Evolutionary conservation across 2,329 filamentous ascomycete genomes (phyloP).

Genomic region (Plenodomus tracheiphilus): DNA sequence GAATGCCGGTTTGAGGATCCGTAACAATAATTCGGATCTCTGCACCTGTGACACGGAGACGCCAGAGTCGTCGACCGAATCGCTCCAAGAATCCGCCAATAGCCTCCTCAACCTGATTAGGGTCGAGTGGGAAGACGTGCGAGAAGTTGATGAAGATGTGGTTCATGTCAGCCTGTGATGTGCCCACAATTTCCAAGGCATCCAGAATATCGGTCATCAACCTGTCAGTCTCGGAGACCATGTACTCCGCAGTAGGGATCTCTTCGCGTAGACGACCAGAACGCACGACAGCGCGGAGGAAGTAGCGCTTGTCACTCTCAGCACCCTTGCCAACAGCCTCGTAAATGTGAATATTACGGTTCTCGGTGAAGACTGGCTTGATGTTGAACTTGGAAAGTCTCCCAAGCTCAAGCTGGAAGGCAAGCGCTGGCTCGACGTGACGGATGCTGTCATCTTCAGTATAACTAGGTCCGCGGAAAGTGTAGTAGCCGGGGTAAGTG

Average conservation of each 20-base stretch:
- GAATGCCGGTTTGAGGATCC: constrained; percentile 77
- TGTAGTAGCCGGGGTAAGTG: constrained; percentile 95
- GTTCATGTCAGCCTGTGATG: constrained; percentile 99
- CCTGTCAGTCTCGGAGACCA: constrained; percentile 95
- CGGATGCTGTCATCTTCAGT: constrained; percentile 93
- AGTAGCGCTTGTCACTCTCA: constrained; percentile 97
- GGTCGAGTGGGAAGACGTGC: constrained; percentile 89
- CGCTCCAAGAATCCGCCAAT: constrained; percentile 94
- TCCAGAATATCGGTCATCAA: constrained; percentile 98
- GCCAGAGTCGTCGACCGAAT: constrained; percentile 93
- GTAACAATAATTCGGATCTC: constrained; percentile 99
- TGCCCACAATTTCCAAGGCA: constrained; percentile 96
- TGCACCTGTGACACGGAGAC: constrained; percentile 92
- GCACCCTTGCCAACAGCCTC: constrained; percentile 93
- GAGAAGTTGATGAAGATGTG: constrained; percentile 99
- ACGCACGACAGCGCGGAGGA: constrained; percentile 92
- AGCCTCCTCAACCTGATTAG: constrained; percentile 87
- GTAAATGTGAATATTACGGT: constrained; percentile 98
- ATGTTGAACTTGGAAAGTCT: constrained; percentile 97
- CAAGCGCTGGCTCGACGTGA: constrained; percentile 92
- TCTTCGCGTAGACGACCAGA: constrained; percentile 93
- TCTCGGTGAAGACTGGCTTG: constrained; percentile 97
- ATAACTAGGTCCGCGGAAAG: constrained; percentile 91
- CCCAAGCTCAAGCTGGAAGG: constrained; percentile 96
- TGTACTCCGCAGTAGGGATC: constrained; percentile 97